These are phyloP conservation scores for Silybum marianum DNA, from an alignment of 129 eudicot species.

Conservation along the genomic window DNA sequence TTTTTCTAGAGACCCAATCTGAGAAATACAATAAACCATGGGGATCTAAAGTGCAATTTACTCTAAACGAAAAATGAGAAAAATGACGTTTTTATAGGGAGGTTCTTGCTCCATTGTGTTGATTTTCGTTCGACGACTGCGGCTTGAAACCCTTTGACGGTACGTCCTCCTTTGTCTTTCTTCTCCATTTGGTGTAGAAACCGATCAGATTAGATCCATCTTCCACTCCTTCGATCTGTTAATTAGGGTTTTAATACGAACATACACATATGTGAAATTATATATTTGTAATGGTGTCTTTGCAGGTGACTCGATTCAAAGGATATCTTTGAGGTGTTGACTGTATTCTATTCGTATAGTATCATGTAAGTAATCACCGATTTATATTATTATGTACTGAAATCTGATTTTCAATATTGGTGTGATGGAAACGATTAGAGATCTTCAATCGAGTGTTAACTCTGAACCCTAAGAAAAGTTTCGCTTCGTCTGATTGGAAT, in stretches of 20 bases:
- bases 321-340: background rate
- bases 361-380: conserved; percentile 1
- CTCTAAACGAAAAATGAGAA: background rate
- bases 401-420: background rate
- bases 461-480: background rate
- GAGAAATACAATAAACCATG: no score
- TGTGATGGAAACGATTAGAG: background rate
- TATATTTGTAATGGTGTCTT: background rate
- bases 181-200: background rate
- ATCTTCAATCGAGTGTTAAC: background rate
- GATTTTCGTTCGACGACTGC: conserved; percentile 2
- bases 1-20: no score
- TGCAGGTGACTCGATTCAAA: conserved; percentile 20
- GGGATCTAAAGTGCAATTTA: no score
- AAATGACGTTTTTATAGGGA: background rate
- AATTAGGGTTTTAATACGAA: conserved; percentile 4
- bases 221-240: background rate
- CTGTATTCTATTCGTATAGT: background rate
- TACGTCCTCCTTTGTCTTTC: background rate
- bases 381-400: background rate
- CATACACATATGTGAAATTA: background rate
- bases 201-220: background rate
- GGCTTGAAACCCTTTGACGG: background rate
- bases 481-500: background rate
- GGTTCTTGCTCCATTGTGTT: background rate